phyloP scores from a whole-genome alignment of 2,329 filamentous ascomycete genomes.

The Diaporthe aspalathi region DNA sequence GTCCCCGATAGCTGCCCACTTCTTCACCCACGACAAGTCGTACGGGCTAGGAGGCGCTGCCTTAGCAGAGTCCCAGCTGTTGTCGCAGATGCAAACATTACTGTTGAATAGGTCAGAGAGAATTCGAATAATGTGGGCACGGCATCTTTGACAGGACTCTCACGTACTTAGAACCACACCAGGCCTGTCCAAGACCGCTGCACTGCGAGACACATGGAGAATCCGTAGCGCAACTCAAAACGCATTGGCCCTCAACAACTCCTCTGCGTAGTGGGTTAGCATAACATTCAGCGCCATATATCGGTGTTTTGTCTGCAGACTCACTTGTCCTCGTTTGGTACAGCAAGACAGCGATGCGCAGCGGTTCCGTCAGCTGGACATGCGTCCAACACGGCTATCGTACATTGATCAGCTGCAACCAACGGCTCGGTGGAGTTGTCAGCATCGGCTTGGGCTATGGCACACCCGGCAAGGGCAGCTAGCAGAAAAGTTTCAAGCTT shows the following conservation, averaged over 20 bases:
- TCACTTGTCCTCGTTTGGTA: slow-evolving; percentile 12
- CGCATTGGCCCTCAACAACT: slow-evolving; percentile 6
- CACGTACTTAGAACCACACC: slow-evolving; percentile 7
- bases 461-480: not conserved
- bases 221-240: not conserved
- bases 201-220: slow-evolving; percentile 1
- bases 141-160: not conserved
- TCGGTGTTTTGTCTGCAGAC: not conserved
- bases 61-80: not conserved
- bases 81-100: slow-evolving; percentile 11
- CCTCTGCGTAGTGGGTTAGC: not conserved
- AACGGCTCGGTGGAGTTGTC: not conserved
- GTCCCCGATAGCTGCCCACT: slow-evolving; percentile 18
- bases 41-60: slow-evolving; percentile 4
- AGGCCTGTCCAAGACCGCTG: not conserved
- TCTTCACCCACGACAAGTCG: slow-evolving; percentile 6
- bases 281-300: not conserved
- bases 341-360: slow-evolving; percentile 7
- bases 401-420: slow-evolving; percentile 1
- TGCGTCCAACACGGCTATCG: not conserved
- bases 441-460: not conserved
- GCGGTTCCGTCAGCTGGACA: slow-evolving; percentile 10
- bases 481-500: not conserved
- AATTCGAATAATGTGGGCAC: not conserved
- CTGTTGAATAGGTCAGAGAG: not conserved